phyloP scores from a whole-genome alignment of 805 yeast genomes.

The Candida orba region DNA sequence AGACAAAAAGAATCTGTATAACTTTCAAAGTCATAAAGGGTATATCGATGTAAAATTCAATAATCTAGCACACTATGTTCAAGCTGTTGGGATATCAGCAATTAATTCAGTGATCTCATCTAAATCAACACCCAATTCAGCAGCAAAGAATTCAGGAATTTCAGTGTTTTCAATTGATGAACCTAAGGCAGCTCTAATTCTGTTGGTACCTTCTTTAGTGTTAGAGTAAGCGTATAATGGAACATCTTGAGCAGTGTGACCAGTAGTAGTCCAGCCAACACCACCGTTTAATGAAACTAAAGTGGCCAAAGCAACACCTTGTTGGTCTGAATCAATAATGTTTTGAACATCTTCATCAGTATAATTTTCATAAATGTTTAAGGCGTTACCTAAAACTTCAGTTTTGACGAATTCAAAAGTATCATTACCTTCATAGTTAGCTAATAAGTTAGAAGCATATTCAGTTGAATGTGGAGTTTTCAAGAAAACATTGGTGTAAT shows the following conservation, averaged over 20 bases:
- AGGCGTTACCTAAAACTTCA: conserved; percentile 40
- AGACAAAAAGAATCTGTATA: too few species aligned
- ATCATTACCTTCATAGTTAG: conserved; percentile 25
- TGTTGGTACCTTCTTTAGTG: conserved; percentile 36
- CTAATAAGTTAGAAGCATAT: conserved; percentile 43
- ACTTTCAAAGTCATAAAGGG: too few species aligned
- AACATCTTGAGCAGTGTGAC: conserved; percentile 92
- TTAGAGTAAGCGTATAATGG: conserved; percentile 77
- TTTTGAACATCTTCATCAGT: conserved; percentile 42
- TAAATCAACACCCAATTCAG: conserved; percentile 42
- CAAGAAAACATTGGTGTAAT: conserved; percentile 72
- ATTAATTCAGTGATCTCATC: conserved; percentile 41
- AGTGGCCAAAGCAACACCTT: conserved; percentile 45
- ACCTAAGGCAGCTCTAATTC: conserved; percentile 43
- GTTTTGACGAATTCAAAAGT: conserved; percentile 40
- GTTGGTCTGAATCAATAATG: conserved; percentile 29
- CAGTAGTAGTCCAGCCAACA: conserved; percentile 93
- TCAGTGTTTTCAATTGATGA: conserved; percentile 87
- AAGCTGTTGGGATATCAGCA: conserved; percentile 31
- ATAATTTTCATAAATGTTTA: conserved; percentile 17
- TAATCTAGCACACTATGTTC: neutral
- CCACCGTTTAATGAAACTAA: conserved; percentile 71
- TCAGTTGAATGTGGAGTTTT: conserved; percentile 73
- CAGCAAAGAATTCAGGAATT: conserved; percentile 67
- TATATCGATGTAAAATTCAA: too few species aligned